Conservation (phyloP, 768 basidiomycete species). For the Leccinum subgranulosum region DNA sequence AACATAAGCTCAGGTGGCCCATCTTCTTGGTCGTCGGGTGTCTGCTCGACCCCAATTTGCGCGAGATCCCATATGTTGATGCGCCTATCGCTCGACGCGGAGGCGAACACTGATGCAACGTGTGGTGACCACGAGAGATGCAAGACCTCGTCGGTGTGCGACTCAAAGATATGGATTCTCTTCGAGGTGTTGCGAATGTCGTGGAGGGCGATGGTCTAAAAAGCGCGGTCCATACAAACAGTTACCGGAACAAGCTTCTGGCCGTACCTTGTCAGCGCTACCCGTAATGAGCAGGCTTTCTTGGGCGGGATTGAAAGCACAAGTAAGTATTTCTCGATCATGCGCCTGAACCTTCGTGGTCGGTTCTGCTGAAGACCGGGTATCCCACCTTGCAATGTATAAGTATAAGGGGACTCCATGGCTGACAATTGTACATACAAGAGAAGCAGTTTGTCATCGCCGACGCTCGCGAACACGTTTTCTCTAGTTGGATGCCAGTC, state of each 20-base stretch:
- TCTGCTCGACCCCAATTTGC: slow-evolving; percentile 92
- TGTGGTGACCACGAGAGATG: slow-evolving; percentile 96
- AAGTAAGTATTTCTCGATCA: slow-evolving; percentile 84
- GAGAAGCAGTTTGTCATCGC: slow-evolving; percentile 93
- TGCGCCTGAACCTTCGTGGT: slow-evolving; percentile 78
- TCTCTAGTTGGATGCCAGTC: slow-evolving; percentile 90
- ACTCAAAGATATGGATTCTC: slow-evolving; percentile 87
- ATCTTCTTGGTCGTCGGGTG: slow-evolving; percentile 97
- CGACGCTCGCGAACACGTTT: slow-evolving; percentile 88
- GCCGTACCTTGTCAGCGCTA: slow-evolving; percentile 83
- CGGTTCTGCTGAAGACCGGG: slow-evolving; percentile 68
- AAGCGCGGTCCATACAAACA: not conserved
- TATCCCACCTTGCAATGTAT: slow-evolving; percentile 76
- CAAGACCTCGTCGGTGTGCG: slow-evolving; percentile 92
- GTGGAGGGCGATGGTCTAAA: slow-evolving; percentile 82
- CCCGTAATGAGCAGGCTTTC: slow-evolving; percentile 85
- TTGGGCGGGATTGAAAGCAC: slow-evolving; percentile 83
- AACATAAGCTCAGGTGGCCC: slow-evolving; percentile 96
- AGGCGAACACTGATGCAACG: slow-evolving; percentile 88
- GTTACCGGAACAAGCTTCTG: not conserved
- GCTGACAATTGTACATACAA: slow-evolving; percentile 53
- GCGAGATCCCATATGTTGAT: slow-evolving; percentile 95
- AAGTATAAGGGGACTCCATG: not conserved
- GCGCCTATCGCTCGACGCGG: slow-evolving; percentile 89
- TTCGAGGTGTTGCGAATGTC: slow-evolving; percentile 75